Percentiles rank a stretch among this genome's conserved stretches.
Evolutionary conservation across 768 basidiomycete species (phyloP).

Genomic region (Tricholoma terreum): DNA sequence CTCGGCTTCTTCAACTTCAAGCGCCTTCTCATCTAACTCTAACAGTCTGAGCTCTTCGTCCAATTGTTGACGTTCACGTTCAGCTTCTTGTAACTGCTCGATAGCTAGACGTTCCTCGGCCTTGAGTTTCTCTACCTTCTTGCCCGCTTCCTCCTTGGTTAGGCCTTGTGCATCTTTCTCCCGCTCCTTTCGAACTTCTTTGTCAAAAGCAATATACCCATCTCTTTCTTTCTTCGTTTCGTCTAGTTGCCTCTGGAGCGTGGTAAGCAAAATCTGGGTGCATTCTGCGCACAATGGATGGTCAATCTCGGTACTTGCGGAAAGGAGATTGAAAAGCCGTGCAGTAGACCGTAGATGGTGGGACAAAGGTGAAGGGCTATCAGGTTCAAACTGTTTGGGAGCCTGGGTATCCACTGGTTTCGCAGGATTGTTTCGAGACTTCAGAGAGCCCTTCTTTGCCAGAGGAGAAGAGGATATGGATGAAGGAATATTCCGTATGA

Average conservation of each 20-base stretch:
- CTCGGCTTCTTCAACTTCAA: constrained; percentile 86
- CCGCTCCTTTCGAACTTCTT: constrained; percentile 77
- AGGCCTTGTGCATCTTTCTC: constrained; percentile 65
- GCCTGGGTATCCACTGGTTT: constrained; percentile 26
- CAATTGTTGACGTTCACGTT: constrained; percentile 73
- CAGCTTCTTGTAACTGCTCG: constrained; percentile 72
- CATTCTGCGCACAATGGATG: constrained; percentile 97
- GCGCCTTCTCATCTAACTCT: constrained; percentile 71
- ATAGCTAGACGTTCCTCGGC: constrained; percentile 65
- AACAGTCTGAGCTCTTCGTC: constrained; percentile 67
- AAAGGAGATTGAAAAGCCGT: constrained; percentile 73
- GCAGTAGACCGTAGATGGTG: constrained; percentile 74
- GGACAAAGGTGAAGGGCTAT: constrained; percentile 71
- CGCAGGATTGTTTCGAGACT: constrained; percentile 26
- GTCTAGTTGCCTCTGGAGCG: constrained; percentile 77
- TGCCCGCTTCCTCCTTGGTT: constrained; percentile 63
- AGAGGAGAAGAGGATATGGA: constrained; percentile 39
- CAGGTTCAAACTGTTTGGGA: constrained; percentile 40
- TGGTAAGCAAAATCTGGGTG: constrained; percentile 73
- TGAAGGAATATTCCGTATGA: constrained; percentile 68
- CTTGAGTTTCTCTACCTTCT: constrained; percentile 70
- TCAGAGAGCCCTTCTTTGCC: constrained; percentile 44
- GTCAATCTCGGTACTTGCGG: constrained; percentile 76
- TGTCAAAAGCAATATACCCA: constrained; percentile 91
- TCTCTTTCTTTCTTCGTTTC: constrained; percentile 91